Conservation (phyloP, 371 early-diverging fungal genomes). For the Mucor racemosus region DNA sequence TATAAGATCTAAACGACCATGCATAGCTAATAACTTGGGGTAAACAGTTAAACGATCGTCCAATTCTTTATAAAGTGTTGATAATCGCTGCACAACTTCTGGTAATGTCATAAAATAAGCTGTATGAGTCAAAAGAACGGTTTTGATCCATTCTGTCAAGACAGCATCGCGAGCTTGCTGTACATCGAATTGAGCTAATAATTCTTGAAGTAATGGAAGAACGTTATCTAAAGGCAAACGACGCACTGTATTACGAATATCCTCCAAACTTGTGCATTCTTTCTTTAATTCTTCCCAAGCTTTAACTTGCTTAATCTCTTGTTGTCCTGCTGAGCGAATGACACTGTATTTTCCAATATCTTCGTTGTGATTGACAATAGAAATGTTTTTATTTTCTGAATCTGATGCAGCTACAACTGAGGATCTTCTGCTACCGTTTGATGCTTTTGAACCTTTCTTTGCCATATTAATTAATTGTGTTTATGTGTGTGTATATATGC, state of each 20-base stretch:
- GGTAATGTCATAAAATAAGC: slow-evolving; percentile 67
- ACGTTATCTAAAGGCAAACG: slow-evolving; percentile 27
- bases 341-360: slow-evolving; percentile 31
- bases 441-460: slow-evolving; percentile 20
- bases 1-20: slow-evolving; percentile 75
- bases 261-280: slow-evolving; percentile 21
- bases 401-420: slow-evolving; percentile 4
- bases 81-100: slow-evolving; percentile 58
- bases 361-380: slow-evolving; percentile 16
- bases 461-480: slow-evolving; percentile 7
- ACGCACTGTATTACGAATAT: slow-evolving; percentile 26
- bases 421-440: slow-evolving; percentile 13
- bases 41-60: slow-evolving; percentile 59
- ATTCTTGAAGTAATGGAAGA: slow-evolving; percentile 26
- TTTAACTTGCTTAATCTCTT: slow-evolving; percentile 11
- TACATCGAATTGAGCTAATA: slow-evolving; percentile 24
- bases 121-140: slow-evolving; percentile 67
- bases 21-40: slow-evolving; percentile 62
- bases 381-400: slow-evolving; percentile 1
- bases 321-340: slow-evolving; percentile 7
- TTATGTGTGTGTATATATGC: background rate
- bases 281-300: slow-evolving; percentile 23
- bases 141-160: slow-evolving; percentile 73
- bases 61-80: slow-evolving; percentile 65
- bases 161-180: slow-evolving; percentile 27